These are phyloP conservation scores for Ophiocordyceps camponoti-rufipedis DNA, from an alignment of 2,329 filamentous ascomycete species.

Conservation along the genomic window DNA sequence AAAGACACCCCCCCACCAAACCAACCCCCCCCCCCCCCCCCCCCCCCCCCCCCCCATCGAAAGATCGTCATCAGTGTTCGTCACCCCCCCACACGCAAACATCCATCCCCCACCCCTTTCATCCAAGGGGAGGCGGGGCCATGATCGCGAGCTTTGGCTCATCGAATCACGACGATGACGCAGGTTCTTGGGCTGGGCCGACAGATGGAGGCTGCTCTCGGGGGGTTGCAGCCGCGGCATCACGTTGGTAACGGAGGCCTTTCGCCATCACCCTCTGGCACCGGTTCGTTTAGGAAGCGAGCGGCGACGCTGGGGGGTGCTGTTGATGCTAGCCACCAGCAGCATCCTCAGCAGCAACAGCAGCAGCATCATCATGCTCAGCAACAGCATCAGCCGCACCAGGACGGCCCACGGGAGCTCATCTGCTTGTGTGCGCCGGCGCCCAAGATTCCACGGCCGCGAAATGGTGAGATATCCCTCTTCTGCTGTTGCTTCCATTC, in stretches of 20 bases:
- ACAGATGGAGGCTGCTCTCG: conserved; percentile 1
- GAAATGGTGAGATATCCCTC: conserved; percentile 31
- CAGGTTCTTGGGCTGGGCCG: background rate
- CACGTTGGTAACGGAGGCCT: background rate
- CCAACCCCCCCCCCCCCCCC: background rate
- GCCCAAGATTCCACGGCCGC: conserved; percentile 38
- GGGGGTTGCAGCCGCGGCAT: background rate
- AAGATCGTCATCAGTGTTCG: background rate
- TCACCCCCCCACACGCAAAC: background rate
- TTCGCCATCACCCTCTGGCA: conserved; percentile 2
- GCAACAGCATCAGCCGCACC: conserved; percentile 5
- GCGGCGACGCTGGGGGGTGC: conserved; percentile 24
- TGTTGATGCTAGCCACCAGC: conserved; percentile 20
- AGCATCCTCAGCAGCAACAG: no score
- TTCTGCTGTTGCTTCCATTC: background rate
- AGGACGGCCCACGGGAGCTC: conserved; percentile 19
- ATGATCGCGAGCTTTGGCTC: background rate
- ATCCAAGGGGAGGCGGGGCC: background rate
- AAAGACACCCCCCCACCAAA: background rate
- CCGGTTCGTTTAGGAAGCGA: conserved; percentile 18
- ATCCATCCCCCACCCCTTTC: background rate
- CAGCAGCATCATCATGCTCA: no score
- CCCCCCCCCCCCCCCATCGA: background rate
- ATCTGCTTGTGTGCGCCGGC: conserved; percentile 38
- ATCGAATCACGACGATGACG: background rate